Evolutionary conservation across 2,329 filamentous ascomycete genomes (phyloP).

Genomic region (Alternaria metachromatica): DNA sequence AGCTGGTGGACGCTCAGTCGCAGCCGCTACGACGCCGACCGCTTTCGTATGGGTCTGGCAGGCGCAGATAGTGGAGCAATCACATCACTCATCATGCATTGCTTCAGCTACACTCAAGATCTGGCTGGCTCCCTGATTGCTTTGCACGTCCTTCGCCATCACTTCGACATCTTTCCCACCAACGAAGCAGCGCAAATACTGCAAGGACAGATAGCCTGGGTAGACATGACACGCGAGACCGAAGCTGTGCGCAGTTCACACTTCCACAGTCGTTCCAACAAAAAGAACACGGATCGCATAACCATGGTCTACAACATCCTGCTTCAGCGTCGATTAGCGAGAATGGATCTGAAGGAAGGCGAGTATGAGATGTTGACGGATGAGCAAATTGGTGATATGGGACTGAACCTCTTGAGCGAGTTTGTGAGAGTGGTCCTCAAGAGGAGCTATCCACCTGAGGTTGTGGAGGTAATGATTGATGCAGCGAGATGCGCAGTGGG

Average conservation of each 20-base stretch:
- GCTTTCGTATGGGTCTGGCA: slow-evolving; percentile 36
- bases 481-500: slow-evolving; percentile 34
- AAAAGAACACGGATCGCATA: slow-evolving; percentile 21
- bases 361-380: slow-evolving; percentile 20
- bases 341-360: slow-evolving; percentile 22
- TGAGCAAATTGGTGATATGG: slow-evolving; percentile 31
- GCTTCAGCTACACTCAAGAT: slow-evolving; percentile 44
- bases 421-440: slow-evolving; percentile 40
- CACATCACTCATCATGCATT: slow-evolving; percentile 39
- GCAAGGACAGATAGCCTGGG: slow-evolving; percentile 38
- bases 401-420: slow-evolving; percentile 40
- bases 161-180: slow-evolving; percentile 37
- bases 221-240: slow-evolving; percentile 28
- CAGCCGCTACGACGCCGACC: slow-evolving; percentile 32
- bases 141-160: slow-evolving; percentile 37
- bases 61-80: slow-evolving; percentile 32
- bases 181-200: slow-evolving; percentile 28
- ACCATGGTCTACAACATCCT: slow-evolving; percentile 28
- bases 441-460: slow-evolving; percentile 25
- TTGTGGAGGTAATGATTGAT: slow-evolving; percentile 41
- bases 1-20: slow-evolving; percentile 37
- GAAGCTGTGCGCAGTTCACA: slow-evolving; percentile 14
- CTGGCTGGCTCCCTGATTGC: slow-evolving; percentile 44
- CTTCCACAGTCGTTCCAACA: slow-evolving; percentile 20
- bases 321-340: slow-evolving; percentile 20